phyloP scores from a whole-genome alignment of 2,329 filamentous ascomycete species.

The Fusarium liriodendri region DNA sequence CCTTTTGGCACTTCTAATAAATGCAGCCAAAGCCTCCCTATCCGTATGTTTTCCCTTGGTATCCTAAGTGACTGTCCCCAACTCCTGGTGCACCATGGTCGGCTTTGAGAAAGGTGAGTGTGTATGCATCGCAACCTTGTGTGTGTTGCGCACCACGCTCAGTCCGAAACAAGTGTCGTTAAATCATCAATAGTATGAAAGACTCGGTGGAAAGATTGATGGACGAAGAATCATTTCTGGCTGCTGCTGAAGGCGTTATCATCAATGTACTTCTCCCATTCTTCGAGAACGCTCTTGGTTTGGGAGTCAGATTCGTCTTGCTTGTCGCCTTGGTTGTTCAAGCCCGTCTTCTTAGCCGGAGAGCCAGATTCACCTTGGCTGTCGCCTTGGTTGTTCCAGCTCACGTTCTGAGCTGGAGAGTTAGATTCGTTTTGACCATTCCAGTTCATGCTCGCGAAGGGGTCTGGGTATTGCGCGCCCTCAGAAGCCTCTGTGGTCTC shows the following conservation, averaged over 20 bases:
- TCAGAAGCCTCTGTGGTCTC: not conserved
- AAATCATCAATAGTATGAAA: conserved; percentile 17
- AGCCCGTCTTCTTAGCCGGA: not conserved
- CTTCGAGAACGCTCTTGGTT: conserved; percentile 36
- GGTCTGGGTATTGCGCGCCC: conserved; percentile 24
- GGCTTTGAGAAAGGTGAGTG: conserved; percentile 1
- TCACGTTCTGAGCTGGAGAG: not conserved
- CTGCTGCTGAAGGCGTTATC: conserved; percentile 41
- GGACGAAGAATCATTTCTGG: conserved; percentile 14
- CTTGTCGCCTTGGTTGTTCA: not conserved
- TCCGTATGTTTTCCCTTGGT: conserved; percentile 22
- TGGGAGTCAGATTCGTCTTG: conserved; percentile 10
- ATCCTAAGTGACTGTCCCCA: conserved; percentile 9
- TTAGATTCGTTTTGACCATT: not conserved
- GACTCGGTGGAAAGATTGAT: not conserved
- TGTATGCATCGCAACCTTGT: conserved; percentile 2
- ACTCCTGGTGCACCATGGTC: conserved; percentile 8
- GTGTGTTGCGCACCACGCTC: conserved; percentile 1
- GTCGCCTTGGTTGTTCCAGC: conserved; percentile 7
- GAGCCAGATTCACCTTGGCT: too few species aligned
- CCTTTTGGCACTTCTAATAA: conserved; percentile 32
- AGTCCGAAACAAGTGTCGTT: conserved; percentile 23
- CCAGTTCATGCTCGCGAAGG: conserved; percentile 19
- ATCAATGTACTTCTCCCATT: conserved; percentile 49
- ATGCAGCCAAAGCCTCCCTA: conserved; percentile 22